Conservation (phyloP, 1,284 basidiomycete species). For the Cerrena zonata region DNA sequence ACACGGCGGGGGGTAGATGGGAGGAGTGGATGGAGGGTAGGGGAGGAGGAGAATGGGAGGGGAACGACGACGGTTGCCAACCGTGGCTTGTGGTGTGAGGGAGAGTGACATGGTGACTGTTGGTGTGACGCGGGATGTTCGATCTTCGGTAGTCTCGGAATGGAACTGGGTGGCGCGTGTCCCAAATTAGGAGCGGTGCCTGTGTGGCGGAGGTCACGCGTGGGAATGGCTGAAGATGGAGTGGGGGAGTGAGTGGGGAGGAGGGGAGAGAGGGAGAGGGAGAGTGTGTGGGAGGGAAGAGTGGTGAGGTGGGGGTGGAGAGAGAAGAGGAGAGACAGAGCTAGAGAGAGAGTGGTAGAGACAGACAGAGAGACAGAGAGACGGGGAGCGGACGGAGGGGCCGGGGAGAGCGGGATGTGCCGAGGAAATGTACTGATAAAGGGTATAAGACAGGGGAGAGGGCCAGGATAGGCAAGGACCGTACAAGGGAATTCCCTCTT, state of each 20-base stretch:
- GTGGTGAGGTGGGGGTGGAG: background rate
- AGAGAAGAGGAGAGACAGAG: background rate
- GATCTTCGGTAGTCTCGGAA: constrained; percentile 25
- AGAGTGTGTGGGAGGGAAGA: background rate
- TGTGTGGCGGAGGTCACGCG: constrained; percentile 27
- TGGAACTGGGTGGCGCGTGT: constrained; percentile 15
- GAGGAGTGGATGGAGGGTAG: background rate
- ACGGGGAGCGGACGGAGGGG: background rate
- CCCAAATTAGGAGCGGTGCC: constrained; percentile 20
- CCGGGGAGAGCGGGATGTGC: background rate
- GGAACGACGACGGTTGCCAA: constrained; percentile 4
- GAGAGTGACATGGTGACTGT: background rate
- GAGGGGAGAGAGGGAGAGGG: background rate
- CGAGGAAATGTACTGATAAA: background rate
- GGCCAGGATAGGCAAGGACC: constrained; percentile 4
- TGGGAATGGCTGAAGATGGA: constrained; percentile 15
- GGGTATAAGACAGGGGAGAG: constrained; percentile 1
- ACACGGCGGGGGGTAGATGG: background rate
- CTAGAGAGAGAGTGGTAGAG: too few relatives aligned
- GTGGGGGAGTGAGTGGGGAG: background rate
- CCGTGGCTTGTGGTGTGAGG: background rate
- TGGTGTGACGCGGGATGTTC: background rate
- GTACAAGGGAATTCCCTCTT: constrained; percentile 10
- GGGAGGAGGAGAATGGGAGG: constrained; percentile 13
- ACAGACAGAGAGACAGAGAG: background rate